phyloP scores from a whole-genome alignment of 2,329 filamentous ascomycete genomes.

The Trichoderma sp. region DNA sequence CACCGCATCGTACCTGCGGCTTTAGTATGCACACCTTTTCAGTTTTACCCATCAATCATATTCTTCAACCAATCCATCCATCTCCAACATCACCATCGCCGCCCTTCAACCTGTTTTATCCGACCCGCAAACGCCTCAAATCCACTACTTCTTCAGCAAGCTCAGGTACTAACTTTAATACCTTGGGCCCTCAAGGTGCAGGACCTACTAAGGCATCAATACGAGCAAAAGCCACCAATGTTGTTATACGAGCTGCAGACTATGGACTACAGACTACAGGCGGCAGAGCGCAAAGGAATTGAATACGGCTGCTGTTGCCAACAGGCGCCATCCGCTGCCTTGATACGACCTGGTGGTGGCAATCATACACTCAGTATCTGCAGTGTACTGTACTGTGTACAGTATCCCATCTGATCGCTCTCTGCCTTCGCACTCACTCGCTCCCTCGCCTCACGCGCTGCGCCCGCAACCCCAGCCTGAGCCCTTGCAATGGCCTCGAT shows the following conservation, averaged over 20 bases:
- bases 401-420: neutral
- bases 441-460: neutral
- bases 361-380: neutral
- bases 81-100: neutral
- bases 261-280: neutral
- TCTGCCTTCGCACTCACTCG: neutral
- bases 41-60: neutral
- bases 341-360: neutral
- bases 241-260: neutral
- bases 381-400: neutral
- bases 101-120: neutral
- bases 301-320: neutral
- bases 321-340: neutral
- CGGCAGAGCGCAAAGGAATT: neutral
- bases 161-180: neutral
- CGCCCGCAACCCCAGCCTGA: neutral
- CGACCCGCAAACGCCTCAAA: neutral
- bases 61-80: neutral
- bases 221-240: neutral
- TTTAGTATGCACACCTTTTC: neutral
- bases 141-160: neutral
- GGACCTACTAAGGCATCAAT: neutral
- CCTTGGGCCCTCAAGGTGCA: neutral
- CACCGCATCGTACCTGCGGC: slow-evolving; percentile 6
- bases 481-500: neutral